These are phyloP conservation scores for Kodamaea sp. DNA, from an alignment of 1,139 yeast species.

Conservation along the genomic window DNA sequence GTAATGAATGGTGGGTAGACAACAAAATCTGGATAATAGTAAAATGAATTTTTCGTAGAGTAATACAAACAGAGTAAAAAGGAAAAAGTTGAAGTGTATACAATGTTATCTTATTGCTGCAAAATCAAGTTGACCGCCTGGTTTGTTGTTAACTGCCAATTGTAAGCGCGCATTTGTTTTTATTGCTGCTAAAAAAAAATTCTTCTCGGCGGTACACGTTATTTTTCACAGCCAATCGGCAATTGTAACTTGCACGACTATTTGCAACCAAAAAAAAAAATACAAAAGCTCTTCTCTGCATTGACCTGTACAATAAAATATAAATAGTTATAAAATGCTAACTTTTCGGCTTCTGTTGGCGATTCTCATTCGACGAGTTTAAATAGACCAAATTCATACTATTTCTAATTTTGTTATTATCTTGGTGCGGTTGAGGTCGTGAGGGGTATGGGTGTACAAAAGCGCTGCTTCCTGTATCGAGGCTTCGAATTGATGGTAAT, in stretches of 20 bases:
- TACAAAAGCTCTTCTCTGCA: too few relatives aligned
- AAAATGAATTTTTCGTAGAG: too few relatives aligned
- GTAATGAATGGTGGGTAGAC: too few relatives aligned
- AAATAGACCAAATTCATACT: slow-evolving; percentile 5
- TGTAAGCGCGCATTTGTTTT: neutral
- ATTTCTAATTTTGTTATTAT: neutral
- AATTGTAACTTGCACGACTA: slow-evolving; percentile 1
- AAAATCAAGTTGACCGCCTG: too few relatives aligned
- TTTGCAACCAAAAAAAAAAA: slow-evolving; percentile 3
- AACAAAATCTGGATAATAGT: too few relatives aligned
- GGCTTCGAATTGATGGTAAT: slow-evolving; percentile 1
- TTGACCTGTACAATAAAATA: too few relatives aligned
- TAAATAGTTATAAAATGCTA: too few relatives aligned
- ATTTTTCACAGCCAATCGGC: slow-evolving; percentile 1
- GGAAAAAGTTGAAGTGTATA: too few relatives aligned
- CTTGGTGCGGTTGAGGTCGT: neutral
- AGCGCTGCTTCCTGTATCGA: neutral
- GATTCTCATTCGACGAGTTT: neutral
- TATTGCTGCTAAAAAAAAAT: slow-evolving; percentile 1
- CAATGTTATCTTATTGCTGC: too few relatives aligned
- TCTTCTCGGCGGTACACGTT: slow-evolving; percentile 1
- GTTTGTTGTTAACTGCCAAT: too few relatives aligned
- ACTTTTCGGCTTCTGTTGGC: too few relatives aligned
- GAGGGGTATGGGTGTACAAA: neutral
- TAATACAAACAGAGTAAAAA: too few relatives aligned